A percentile compares a stretch with the other conserved stretches of the same genome.
These are phyloP conservation scores for Paecilomyces formosus DNA, from an alignment of 2,329 filamentous ascomycete genomes.

Conservation along the genomic window DNA sequence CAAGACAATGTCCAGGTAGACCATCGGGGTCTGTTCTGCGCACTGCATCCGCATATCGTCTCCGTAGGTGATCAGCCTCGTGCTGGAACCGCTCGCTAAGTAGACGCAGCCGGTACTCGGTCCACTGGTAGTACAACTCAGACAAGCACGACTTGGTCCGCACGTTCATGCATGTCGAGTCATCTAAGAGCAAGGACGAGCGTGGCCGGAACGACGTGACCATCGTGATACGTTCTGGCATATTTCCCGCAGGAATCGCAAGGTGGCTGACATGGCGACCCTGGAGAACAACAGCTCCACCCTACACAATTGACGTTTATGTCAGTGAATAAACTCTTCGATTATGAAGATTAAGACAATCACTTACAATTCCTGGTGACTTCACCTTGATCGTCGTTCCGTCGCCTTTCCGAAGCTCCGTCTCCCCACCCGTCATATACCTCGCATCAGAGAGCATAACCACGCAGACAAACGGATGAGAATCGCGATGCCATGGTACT, in stretches of 20 bases:
- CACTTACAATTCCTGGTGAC: constrained; percentile 1
- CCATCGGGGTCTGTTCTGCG: constrained; percentile 12
- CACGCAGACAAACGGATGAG: constrained; percentile 12
- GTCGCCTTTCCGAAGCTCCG: constrained; percentile 4
- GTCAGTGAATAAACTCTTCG: background rate
- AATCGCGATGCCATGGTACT: constrained; percentile 14
- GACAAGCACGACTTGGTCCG: constrained; percentile 16
- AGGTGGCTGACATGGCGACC: constrained; percentile 52
- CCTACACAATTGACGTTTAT: constrained; percentile 21
- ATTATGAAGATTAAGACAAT: background rate
- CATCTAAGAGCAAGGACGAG: constrained; percentile 21
- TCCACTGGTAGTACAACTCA: constrained; percentile 24
- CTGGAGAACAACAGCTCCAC: constrained; percentile 49
- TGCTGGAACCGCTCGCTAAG: background rate
- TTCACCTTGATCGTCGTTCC: constrained; percentile 5
- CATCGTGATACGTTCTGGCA: constrained; percentile 49
- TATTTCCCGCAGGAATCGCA: constrained; percentile 46
- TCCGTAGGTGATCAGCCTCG: constrained; percentile 38
- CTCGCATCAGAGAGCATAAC: constrained; percentile 10
- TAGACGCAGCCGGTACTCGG: constrained; percentile 18
- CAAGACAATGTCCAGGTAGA: constrained; percentile 14
- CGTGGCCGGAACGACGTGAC: constrained; percentile 51
- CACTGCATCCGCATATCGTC: constrained; percentile 19
- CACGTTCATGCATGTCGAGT: constrained; percentile 13
- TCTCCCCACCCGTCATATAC: constrained; percentile 5